Conservation (phyloP, 345 rosid genomes). For the Bruguiera parviflora region DNA sequence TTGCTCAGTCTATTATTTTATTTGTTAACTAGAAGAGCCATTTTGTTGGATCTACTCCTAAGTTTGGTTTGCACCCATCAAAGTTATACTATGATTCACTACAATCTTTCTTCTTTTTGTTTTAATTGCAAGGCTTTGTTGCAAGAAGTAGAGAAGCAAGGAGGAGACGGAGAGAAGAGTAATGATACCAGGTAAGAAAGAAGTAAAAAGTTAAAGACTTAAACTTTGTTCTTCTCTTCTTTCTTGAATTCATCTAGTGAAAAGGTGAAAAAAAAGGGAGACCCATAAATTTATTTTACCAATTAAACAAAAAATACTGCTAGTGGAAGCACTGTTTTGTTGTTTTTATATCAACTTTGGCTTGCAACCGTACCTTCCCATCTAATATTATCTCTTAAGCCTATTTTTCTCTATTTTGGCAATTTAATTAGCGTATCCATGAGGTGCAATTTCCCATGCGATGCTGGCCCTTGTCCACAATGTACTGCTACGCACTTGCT, state of each 20-base stretch:
- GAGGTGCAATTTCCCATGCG: constrained; percentile 85
- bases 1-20: constrained; percentile 22
- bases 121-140: constrained; percentile 26
- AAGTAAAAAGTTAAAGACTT: constrained; percentile 17
- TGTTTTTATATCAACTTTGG: constrained; percentile 50
- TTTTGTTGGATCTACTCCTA: constrained; percentile 10
- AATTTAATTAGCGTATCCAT: constrained; percentile 40
- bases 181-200: constrained; percentile 58
- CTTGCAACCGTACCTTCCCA: constrained; percentile 48
- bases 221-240: constrained; percentile 26
- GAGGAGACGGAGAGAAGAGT: constrained; percentile 24
- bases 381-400: constrained; percentile 34
- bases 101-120: constrained; percentile 3
- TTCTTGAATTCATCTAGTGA: constrained; percentile 38
- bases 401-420: constrained; percentile 23
- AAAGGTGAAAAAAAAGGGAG: constrained; percentile 29
- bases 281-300: constrained; percentile 31
- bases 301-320: constrained; percentile 30
- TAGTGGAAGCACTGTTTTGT: constrained; percentile 45
- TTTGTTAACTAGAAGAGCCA: constrained; percentile 13
- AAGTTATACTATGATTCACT: not conserved
- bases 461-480: constrained; percentile 61
- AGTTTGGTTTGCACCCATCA: constrained; percentile 31
- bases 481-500: constrained; percentile 20
- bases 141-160: constrained; percentile 13